Percentiles rank a stretch among this genome's conserved stretches.
phyloP scores from a whole-genome alignment of 805 yeast species.

The Yarrowia hollandica region DNA sequence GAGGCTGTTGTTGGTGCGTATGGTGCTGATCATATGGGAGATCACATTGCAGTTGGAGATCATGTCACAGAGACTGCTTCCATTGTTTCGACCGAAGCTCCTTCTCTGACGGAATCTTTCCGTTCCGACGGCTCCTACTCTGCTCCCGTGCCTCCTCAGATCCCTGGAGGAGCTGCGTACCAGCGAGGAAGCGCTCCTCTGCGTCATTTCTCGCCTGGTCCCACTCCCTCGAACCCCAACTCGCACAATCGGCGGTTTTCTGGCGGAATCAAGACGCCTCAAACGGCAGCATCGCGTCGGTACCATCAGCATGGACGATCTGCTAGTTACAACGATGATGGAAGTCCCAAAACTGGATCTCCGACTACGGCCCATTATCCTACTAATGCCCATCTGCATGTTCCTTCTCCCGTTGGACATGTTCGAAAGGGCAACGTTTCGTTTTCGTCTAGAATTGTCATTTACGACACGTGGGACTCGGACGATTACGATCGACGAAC shows the following conservation, averaged over 20 bases:
- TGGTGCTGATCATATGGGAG: neutral
- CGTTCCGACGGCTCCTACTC: conserved; percentile 22
- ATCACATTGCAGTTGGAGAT: conserved; percentile 4
- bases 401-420: conserved; percentile 2
- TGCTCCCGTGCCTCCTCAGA: conserved; percentile 24
- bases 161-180: neutral
- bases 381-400: neutral
- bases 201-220: conserved; percentile 28
- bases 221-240: conserved; percentile 20
- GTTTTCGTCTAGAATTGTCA: conserved; percentile 77
- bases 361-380: neutral
- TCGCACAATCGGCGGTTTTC: conserved; percentile 24
- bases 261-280: neutral
- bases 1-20: too few species aligned
- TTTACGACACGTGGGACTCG: conserved; percentile 80
- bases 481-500: conserved; percentile 92
- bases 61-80: conserved; percentile 2
- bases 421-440: conserved; percentile 43
- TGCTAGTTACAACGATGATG: conserved; percentile 10
- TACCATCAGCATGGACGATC: conserved; percentile 28
- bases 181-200: conserved; percentile 13
- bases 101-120: conserved; percentile 8
- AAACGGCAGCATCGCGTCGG: neutral
- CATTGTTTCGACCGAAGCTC: conserved; percentile 17
- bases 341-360: neutral